phyloP scores from a whole-genome alignment of 805 yeast genomes.

The Metschnikowia koreensis region DNA sequence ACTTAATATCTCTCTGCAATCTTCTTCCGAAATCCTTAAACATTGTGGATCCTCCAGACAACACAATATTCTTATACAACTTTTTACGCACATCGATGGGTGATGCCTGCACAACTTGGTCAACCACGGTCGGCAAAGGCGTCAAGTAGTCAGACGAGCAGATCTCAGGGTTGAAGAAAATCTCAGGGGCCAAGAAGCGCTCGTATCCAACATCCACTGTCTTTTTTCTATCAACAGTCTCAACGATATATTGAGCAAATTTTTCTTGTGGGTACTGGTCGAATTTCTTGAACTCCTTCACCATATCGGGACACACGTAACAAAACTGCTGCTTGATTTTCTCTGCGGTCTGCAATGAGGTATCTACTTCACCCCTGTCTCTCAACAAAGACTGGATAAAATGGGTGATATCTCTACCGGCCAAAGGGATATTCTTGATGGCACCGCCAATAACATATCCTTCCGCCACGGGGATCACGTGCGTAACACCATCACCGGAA shows the following conservation, averaged over 20 bases:
- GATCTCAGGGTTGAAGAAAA: conserved; percentile 96
- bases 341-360: conserved; percentile 93
- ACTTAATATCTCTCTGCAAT: conserved; percentile 89
- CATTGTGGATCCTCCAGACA: conserved; percentile 98
- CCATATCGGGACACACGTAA: conserved; percentile 97
- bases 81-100: conserved; percentile 99
- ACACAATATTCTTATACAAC: conserved; percentile 89
- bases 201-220: conserved; percentile 94
- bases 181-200: conserved; percentile 97
- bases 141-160: conserved; percentile 93
- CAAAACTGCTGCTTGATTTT: conserved; percentile 94
- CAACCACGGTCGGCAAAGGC: conserved; percentile 95
- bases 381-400: conserved; percentile 91
- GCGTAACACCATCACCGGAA: conserved; percentile 99
- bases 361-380: conserved; percentile 95
- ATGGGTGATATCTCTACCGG: conserved; percentile 95
- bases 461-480: conserved; percentile 98
- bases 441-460: conserved; percentile 98
- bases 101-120: conserved; percentile 88
- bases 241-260: conserved; percentile 90
- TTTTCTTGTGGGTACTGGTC: conserved; percentile 87
- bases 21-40: conserved; percentile 97
- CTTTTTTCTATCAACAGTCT: conserved; percentile 66
- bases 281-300: conserved; percentile 90
- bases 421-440: conserved; percentile 95